These are phyloP conservation scores for Coelastrella sp. DNA, from an alignment of 139 green algal genomes.

Conservation along the genomic window DNA sequence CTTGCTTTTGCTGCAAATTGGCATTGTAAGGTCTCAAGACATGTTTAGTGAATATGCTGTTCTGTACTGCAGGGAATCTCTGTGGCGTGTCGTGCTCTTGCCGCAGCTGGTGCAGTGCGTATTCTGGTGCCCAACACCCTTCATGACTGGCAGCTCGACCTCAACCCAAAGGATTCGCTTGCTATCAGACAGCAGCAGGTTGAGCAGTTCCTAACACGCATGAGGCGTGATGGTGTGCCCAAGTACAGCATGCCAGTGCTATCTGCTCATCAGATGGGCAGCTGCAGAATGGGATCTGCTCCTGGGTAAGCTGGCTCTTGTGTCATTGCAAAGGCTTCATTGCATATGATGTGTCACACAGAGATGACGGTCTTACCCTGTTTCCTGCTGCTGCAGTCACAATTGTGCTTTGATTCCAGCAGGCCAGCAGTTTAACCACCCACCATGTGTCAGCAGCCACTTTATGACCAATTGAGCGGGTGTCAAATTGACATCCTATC, in stretches of 20 bases:
- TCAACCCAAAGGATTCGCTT: background rate
- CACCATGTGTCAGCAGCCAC: too few species aligned
- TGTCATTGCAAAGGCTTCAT: background rate
- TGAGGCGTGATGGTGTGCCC: slow-evolving; percentile 37
- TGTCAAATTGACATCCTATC: too few species aligned
- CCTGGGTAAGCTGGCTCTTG: slow-evolving; percentile 11
- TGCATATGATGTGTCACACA: too few species aligned
- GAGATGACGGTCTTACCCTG: too few species aligned
- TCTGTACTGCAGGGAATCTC: slow-evolving; percentile 2
- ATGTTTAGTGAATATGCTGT: too few species aligned
- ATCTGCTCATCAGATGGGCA: slow-evolving; percentile 81
- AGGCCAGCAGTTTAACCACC: too few species aligned
- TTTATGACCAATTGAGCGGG: too few species aligned
- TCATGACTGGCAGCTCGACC: background rate
- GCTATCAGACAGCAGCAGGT: slow-evolving; percentile 32
- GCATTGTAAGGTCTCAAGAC: too few species aligned
- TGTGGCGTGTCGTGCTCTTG: slow-evolving; percentile 53
- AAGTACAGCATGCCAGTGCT: slow-evolving; percentile 57
- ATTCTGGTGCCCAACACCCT: slow-evolving; percentile 44
- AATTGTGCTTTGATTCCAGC: too few species aligned
- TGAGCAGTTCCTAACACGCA: slow-evolving; percentile 47
- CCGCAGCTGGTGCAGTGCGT: slow-evolving; percentile 60
- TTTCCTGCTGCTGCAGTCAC: too few species aligned
- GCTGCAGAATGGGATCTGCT: slow-evolving; percentile 66
- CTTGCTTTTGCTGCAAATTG: too few species aligned